These are phyloP conservation scores for Vitis hybrid DNA, from an alignment of 177 flowering plant genomes.

Conservation along the genomic window DNA sequence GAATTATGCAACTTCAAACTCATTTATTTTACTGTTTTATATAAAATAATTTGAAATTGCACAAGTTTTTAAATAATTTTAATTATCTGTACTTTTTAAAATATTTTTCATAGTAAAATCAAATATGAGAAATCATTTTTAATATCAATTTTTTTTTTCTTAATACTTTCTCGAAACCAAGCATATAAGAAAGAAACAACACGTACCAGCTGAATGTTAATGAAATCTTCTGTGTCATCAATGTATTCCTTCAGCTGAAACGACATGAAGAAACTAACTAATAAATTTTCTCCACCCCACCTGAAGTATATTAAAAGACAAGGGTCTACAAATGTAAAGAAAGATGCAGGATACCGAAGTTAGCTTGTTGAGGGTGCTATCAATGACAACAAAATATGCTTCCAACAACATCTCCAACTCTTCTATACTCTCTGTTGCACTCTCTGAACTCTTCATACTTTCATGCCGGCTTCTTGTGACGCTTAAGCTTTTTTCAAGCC, in stretches of 20 bases:
- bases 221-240: slow-evolving; percentile 87
- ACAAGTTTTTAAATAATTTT: too few relatives aligned
- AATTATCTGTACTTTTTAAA: too few relatives aligned
- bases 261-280: neutral
- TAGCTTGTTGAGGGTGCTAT: slow-evolving; percentile 78
- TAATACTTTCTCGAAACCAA: neutral
- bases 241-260: slow-evolving; percentile 81
- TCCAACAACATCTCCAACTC: slow-evolving; percentile 83
- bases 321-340: neutral
- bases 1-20: too few relatives aligned
- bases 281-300: neutral
- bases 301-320: neutral
- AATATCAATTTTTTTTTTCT: too few relatives aligned
- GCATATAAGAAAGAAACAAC: neutral
- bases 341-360: slow-evolving; percentile 53
- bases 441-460: slow-evolving; percentile 65
- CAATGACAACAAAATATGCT: slow-evolving; percentile 81
- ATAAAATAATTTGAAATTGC: too few relatives aligned
- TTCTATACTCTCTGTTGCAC: slow-evolving; percentile 58
- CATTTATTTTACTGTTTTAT: too few relatives aligned
- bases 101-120: too few relatives aligned
- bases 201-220: slow-evolving; percentile 78
- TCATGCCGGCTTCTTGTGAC: slow-evolving; percentile 75
- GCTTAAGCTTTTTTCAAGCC: slow-evolving; percentile 71
- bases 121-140: too few relatives aligned